Evolutionary conservation across 108 stramenopile species (phyloP).

Genomic region (Cylindrotheca fusiformis): DNA sequence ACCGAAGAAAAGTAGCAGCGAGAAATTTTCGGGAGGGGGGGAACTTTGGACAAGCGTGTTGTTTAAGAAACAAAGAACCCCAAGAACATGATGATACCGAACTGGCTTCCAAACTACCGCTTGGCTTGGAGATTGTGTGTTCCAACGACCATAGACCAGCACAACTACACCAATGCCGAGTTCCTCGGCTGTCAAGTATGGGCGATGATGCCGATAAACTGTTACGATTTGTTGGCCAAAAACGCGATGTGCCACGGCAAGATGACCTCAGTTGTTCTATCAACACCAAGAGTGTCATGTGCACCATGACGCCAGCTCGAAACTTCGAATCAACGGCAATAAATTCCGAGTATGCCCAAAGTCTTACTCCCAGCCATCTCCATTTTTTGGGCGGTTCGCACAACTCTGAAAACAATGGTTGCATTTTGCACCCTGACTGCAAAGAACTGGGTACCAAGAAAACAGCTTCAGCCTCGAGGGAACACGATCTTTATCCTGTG

Average conservation of each 20-base stretch:
- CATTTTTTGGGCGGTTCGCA: slow-evolving; percentile 6
- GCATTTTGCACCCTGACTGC: too few relatives aligned
- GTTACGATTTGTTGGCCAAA: neutral
- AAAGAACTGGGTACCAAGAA: too few relatives aligned
- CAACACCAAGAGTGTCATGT: neutral
- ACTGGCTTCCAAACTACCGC: too few relatives aligned
- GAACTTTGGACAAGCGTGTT: neutral
- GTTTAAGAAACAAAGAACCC: neutral
- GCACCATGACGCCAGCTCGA: neutral
- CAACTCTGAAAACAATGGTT: neutral
- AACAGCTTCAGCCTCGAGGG: too few relatives aligned
- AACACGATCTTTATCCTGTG: neutral
- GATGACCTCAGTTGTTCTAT: neutral
- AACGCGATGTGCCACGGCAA: neutral
- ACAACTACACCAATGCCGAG: neutral
- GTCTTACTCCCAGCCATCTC: slow-evolving; percentile 7
- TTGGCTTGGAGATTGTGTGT: neutral
- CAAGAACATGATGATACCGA: too few relatives aligned
- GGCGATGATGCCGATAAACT: neutral
- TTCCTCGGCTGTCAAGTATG: neutral
- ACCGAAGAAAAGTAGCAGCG: neutral
- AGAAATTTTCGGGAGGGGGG: neutral
- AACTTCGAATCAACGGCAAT: neutral
- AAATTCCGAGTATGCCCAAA: neutral
- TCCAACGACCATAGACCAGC: neutral